Conservation (phyloP, 192 early-diverging fungal species). For the Coemansia sp. region DNA sequence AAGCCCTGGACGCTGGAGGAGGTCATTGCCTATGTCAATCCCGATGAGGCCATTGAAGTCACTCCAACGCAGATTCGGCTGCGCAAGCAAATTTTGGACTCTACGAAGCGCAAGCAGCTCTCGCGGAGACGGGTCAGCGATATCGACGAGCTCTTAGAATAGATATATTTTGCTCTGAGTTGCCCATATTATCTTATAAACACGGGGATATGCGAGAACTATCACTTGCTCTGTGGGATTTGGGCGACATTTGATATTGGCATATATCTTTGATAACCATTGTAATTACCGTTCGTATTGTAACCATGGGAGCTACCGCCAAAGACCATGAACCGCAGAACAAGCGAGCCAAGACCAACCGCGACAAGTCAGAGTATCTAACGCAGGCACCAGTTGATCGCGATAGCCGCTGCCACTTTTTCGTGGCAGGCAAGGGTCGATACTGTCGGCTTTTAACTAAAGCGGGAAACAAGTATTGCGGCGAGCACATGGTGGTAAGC, state of each 20-base stretch:
- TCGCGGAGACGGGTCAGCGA: conserved; percentile 57
- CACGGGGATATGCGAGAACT: not conserved
- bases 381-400: not conserved
- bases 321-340: not conserved
- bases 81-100: conserved; percentile 76
- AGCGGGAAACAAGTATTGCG: conserved; percentile 64
- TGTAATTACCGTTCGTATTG: not conserved
- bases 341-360: conserved; percentile 2
- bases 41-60: conserved; percentile 86
- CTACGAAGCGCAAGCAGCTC: conserved; percentile 64
- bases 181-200: not conserved
- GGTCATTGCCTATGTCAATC: conserved; percentile 76
- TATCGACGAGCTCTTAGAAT: conserved; percentile 43
- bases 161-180: conserved; percentile 7
- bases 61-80: conserved; percentile 75
- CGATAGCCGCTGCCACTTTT: conserved; percentile 56
- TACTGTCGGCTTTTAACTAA: conserved; percentile 70
- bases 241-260: not conserved
- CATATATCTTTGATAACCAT: not conserved
- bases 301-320: not conserved
- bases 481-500: conserved; percentile 61
- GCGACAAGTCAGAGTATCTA: not conserved
- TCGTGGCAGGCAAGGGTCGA: conserved; percentile 62
- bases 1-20: conserved; percentile 72
- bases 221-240: not conserved